Conservation (phyloP, 2,329 filamentous ascomycete genomes). For the Elsinoe necatrix region DNA sequence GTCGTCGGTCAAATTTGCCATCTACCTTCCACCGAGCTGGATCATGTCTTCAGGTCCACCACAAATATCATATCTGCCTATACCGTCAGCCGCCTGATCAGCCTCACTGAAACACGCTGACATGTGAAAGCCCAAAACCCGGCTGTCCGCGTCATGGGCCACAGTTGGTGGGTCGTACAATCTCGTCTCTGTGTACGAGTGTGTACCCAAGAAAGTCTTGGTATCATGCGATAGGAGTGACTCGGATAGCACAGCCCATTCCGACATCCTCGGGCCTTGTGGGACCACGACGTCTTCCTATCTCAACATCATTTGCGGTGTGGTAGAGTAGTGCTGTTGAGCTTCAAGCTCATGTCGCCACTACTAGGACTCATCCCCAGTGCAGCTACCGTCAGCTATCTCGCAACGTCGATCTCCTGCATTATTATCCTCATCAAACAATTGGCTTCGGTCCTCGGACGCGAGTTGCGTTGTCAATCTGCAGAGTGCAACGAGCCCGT, state of each 20-base stretch:
- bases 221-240: neutral
- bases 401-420: slow-evolving; percentile 1
- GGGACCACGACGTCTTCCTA: neutral
- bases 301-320: slow-evolving; percentile 8
- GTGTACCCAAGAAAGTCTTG: neutral
- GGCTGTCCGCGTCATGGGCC: neutral
- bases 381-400: neutral
- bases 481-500: neutral
- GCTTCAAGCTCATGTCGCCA: neutral
- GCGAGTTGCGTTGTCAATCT: slow-evolving; percentile 3
- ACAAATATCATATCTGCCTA: neutral
- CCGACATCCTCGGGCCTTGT: neutral
- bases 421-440: neutral
- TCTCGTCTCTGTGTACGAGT: neutral
- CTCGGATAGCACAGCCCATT: neutral
- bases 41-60: neutral
- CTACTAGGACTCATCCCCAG: neutral
- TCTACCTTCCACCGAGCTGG: neutral
- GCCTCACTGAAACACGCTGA: neutral
- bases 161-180: neutral
- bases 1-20: neutral
- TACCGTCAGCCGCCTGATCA: neutral
- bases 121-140: neutral
- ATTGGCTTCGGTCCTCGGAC: neutral
- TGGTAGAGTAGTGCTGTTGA: slow-evolving; percentile 1